Evolutionary conservation across 768 basidiomycete species (phyloP), one percentile per base, ranked within the genome.

Genomic region (Phaffia australis): DNA sequence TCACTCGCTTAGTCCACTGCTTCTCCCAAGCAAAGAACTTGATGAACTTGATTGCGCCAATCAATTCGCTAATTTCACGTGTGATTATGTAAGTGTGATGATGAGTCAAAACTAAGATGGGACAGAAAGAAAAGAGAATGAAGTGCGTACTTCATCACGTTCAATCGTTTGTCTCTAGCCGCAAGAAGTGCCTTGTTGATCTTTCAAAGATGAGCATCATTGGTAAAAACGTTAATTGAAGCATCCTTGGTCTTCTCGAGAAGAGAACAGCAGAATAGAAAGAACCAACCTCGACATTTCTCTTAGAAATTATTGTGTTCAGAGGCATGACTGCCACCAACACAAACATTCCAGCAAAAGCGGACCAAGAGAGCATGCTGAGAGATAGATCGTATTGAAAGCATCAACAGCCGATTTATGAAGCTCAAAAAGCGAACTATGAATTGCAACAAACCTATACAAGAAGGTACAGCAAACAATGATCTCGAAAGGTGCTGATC

Each of bases 11-110:
- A 21, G 83, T 86, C 88, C 89, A 89, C 16, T 82, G 78, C 51
- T 84, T 81, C 70, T 87, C 86, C 81, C 87, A 88, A 0, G 87
- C 87, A 69, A 88, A 88, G 79, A 88, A 87, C 75, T 88, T 60
- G 60, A 70, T 69, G 48, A 47, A 83, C 65, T 49, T 58, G 35
- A 68, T 68, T 1, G 62, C 56, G 19, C 51, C 56, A 23, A 69
- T 64, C 19, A 69, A 59, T 56, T 69, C 67, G 50, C 60, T 69
- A 50, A 58, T 64, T 60, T 48, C 15, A 16, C 18, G 52, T 11
- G 46, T 46, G 3, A 35, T n/a, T 42, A 56, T 23, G 35, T 6
- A 4, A 19, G 7, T 63, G 23, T 23, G 35, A 42, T 4, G 11
- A 42, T 42, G 35, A 42, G 35, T 42, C 11, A 42, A 42, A 42